These are phyloP conservation scores for Wickerhamiella vanderwaltii DNA, from an alignment of 805 yeast genomes.

Conservation along the genomic window DNA sequence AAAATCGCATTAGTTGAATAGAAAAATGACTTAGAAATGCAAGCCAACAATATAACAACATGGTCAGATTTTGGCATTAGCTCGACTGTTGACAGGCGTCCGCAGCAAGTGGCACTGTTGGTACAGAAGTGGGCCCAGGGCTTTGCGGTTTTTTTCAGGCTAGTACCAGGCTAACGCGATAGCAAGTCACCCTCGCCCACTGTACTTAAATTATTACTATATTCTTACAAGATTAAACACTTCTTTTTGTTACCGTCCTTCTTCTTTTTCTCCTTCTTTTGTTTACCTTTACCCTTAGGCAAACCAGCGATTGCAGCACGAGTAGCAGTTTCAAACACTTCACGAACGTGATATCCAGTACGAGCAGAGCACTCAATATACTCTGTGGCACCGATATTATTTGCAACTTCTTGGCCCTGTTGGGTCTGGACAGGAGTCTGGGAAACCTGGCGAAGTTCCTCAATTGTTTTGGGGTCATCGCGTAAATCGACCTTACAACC, in stretches of 20 bases:
- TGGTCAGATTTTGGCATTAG: too few relatives aligned
- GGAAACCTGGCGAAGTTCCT: conserved; percentile 57
- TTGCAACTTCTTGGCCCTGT: conserved; percentile 81
- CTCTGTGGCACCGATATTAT: conserved; percentile 75
- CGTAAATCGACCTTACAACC: conserved; percentile 81
- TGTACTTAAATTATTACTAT: not conserved
- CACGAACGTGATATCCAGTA: conserved; percentile 81
- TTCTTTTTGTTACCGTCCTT: conserved; percentile 10
- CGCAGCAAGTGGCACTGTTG: too few relatives aligned
- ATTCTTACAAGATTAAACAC: conserved; percentile 13
- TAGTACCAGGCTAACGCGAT: too few relatives aligned
- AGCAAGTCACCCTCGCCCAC: too few relatives aligned
- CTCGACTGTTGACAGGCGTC: too few relatives aligned
- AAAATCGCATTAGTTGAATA: too few relatives aligned
- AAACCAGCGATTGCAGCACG: conserved; percentile 73
- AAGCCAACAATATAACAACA: too few relatives aligned
- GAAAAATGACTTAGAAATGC: too few relatives aligned
- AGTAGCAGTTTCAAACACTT: conserved; percentile 85
- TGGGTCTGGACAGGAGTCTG: conserved; percentile 69
- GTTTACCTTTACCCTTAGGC: conserved; percentile 12
- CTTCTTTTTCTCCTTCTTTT: conserved; percentile 22
- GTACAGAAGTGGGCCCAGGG: too few relatives aligned
- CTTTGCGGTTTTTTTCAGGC: too few relatives aligned
- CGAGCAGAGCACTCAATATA: conserved; percentile 85
- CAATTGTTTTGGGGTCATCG: conserved; percentile 34